Conservation (phyloP, 1,139 yeast genomes). For the Suhomyces coccinellae region DNA sequence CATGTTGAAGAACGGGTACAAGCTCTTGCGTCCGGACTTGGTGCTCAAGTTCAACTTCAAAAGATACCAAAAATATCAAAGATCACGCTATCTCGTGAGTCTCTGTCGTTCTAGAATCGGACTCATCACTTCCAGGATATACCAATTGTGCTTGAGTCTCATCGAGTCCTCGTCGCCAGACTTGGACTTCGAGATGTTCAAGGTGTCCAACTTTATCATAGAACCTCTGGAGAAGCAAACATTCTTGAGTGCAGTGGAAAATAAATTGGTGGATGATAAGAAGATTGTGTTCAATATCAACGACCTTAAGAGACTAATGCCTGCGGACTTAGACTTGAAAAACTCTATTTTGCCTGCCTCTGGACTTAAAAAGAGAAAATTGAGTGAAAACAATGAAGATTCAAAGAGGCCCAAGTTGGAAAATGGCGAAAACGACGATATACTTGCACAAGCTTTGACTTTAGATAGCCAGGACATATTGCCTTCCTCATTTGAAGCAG, state of each 20-base stretch:
- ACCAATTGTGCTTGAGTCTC: slow-evolving; percentile 54
- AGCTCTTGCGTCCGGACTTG: slow-evolving; percentile 47
- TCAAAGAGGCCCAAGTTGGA: slow-evolving; percentile 9
- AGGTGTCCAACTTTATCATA: slow-evolving; percentile 38
- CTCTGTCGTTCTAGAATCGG: slow-evolving; percentile 75
- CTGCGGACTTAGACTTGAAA: slow-evolving; percentile 45
- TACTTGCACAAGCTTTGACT: slow-evolving; percentile 6
- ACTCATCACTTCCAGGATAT: slow-evolving; percentile 62
- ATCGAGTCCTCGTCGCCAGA: slow-evolving; percentile 60
- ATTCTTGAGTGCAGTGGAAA: slow-evolving; percentile 33
- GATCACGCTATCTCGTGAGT: slow-evolving; percentile 63
- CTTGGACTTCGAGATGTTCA: slow-evolving; percentile 30
- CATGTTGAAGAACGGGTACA: slow-evolving; percentile 32
- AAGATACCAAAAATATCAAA: slow-evolving; percentile 64
- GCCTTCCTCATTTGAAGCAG: slow-evolving; percentile 5
- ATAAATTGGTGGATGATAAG: slow-evolving; percentile 39
- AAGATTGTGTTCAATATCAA: slow-evolving; percentile 50
- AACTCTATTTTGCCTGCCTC: slow-evolving; percentile 43
- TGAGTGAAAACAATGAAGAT: slow-evolving; percentile 10
- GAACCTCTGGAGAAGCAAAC: slow-evolving; percentile 42
- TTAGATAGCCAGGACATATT: slow-evolving; percentile 3
- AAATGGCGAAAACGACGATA: slow-evolving; percentile 15
- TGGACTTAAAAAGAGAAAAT: slow-evolving; percentile 9
- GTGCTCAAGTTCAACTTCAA: slow-evolving; percentile 65
- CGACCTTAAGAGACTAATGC: slow-evolving; percentile 52